Conservation (phyloP, 208 protist species). For the Leishmania lainsoni region DNA sequence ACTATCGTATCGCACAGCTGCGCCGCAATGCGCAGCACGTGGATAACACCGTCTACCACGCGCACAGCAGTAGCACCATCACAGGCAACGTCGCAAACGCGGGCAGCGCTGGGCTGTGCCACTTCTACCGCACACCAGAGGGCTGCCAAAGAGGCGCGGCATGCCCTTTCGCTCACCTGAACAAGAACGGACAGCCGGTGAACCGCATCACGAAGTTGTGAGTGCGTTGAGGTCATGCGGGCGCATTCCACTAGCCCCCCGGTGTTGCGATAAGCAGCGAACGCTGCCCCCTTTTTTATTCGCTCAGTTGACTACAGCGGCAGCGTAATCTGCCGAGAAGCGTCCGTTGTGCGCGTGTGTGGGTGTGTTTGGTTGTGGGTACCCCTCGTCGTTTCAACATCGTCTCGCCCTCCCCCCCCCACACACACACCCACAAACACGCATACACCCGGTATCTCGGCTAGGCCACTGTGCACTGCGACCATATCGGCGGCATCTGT, state of each 20-base stretch:
- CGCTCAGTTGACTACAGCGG: not conserved
- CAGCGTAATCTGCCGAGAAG: not conserved
- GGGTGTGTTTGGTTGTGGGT: not conserved
- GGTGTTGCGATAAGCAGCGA: not conserved
- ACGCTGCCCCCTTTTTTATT: not conserved
- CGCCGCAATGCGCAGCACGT: constrained; percentile 71
- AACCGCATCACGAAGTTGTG: constrained; percentile 1
- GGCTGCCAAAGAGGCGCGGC: constrained; percentile 63
- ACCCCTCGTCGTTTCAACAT: not conserved
- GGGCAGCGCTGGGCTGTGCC: constrained; percentile 32
- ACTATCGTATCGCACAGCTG: constrained; percentile 78
- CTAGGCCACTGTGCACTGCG: not conserved
- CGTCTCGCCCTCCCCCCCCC: not conserved
- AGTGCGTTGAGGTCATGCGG: not conserved
- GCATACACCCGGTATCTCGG: not conserved
- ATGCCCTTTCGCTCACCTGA: constrained; percentile 72
- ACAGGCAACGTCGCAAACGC: not conserved
- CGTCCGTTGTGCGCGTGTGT: not conserved
- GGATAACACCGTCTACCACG: constrained; percentile 50
- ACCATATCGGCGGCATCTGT: not conserved
- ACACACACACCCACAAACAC: not conserved
- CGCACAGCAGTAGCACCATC: not conserved
- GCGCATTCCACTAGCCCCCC: not conserved
- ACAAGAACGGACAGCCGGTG: constrained; percentile 40
- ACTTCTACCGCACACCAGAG: constrained; percentile 69